phyloP scores from a whole-genome alignment of 305 asterid species.

The Fraxinus baroniana region DNA sequence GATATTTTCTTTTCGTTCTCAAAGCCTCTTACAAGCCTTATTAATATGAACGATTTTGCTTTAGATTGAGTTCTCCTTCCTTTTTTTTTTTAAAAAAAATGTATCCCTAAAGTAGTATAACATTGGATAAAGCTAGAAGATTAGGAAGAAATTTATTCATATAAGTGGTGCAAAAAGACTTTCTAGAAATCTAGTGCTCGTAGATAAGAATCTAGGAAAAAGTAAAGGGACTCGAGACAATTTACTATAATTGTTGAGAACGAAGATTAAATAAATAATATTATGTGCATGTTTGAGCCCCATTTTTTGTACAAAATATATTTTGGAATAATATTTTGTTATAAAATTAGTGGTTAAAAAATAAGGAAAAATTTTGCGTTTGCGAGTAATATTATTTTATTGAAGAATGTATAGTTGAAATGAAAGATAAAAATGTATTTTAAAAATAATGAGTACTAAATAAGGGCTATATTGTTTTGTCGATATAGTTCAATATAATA shows the following conservation, averaged over 20 bases:
- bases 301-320: no score
- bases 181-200: background rate
- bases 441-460: no score
- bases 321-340: no score
- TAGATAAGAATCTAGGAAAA: background rate
- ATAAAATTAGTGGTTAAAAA: no score
- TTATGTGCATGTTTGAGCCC: no score
- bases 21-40: background rate
- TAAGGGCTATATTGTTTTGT: background rate
- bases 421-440: no score
- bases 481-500: background rate
- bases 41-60: background rate
- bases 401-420: no score
- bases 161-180: background rate
- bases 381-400: no score
- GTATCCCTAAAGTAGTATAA: background rate
- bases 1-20: background rate
- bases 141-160: background rate
- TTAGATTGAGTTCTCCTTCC: background rate
- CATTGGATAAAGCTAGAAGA: background rate
- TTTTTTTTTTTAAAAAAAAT: background rate
- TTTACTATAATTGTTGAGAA: background rate
- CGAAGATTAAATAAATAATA: background rate
- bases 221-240: background rate
- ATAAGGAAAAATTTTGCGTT: no score